Evolutionary conservation across 352 stramenopile species (phyloP).

Genomic region (Phytophthora rubi): DNA sequence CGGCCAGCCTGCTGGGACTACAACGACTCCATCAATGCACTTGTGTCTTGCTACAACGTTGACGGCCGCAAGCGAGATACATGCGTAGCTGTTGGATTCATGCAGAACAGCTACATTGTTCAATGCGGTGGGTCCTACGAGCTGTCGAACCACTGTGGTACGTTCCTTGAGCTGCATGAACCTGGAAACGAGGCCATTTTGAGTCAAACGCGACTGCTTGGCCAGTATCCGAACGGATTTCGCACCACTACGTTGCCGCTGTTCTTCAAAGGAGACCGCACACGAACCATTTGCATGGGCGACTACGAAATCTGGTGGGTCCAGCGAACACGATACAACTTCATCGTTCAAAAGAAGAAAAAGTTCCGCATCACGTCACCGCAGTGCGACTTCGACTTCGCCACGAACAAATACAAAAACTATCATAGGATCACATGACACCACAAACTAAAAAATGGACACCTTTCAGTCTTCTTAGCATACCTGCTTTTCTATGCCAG

Average conservation of each 20-base stretch:
- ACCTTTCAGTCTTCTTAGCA: background rate
- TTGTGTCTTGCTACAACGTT: conserved; percentile 64
- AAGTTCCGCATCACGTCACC: conserved; percentile 65
- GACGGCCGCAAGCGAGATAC: conserved; percentile 60
- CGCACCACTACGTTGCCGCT: conserved; percentile 77
- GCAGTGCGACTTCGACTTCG: conserved; percentile 81
- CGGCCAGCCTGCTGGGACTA: conserved; percentile 86
- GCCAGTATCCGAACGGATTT: conserved; percentile 78
- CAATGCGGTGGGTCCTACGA: conserved; percentile 74
- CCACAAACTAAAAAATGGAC: background rate
- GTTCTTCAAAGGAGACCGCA: conserved; percentile 69
- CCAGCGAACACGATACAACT: conserved; percentile 79
- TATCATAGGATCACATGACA: conserved; percentile 50
- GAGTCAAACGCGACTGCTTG: conserved; percentile 70
- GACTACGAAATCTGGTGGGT: conserved; percentile 91
- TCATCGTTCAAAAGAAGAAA: conserved; percentile 87
- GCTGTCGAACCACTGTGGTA: conserved; percentile 83
- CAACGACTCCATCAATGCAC: conserved; percentile 76
- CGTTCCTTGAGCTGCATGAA: conserved; percentile 86
- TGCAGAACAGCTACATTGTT: conserved; percentile 80
- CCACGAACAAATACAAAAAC: conserved; percentile 81
- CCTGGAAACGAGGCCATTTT: conserved; percentile 69
- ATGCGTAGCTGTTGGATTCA: conserved; percentile 83
- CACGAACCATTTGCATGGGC: conserved; percentile 69
- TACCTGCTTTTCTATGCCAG: conserved; percentile 13